Conservation (phyloP, 306 rosid species). For the Acacia acuminata region DNA sequence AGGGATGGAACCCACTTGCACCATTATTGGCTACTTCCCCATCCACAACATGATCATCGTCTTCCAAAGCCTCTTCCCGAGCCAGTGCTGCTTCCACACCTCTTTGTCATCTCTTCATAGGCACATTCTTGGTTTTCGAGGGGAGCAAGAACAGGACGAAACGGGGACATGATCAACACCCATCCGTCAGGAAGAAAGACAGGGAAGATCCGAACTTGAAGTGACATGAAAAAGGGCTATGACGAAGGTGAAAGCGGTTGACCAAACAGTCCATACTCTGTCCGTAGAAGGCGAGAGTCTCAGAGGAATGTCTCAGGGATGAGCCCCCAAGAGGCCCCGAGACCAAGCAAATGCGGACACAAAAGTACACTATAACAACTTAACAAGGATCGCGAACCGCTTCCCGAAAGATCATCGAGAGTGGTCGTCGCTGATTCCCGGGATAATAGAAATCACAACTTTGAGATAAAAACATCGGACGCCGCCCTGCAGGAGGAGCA, state of each 20-base stretch:
- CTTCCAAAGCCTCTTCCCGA: conserved; percentile 78
- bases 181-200: too few relatives aligned
- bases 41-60: conserved; percentile 17
- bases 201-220: too few relatives aligned
- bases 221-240: too few relatives aligned
- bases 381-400: conserved; percentile 51
- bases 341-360: conserved; percentile 95
- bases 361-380: conserved; percentile 72
- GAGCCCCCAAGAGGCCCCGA: conserved; percentile 95
- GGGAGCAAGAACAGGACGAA: too few relatives aligned
- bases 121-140: conserved; percentile 84
- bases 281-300: too few relatives aligned
- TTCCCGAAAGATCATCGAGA: conserved; percentile 33
- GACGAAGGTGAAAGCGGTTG: too few relatives aligned
- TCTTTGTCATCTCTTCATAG: conserved; percentile 89
- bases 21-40: conserved; percentile 14
- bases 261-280: too few relatives aligned
- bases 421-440: conserved; percentile 67
- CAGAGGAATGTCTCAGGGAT: too few relatives aligned
- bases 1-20: conserved; percentile 44
- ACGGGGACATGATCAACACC: too few relatives aligned
- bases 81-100: conserved; percentile 87
- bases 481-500: conserved; percentile 74
- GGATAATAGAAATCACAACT: conserved; percentile 58
- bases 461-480: conserved; percentile 91